Base-by-base conservation (phyloP, 805 yeast genomes). In the Saturnispora zaruensis region DNA sequence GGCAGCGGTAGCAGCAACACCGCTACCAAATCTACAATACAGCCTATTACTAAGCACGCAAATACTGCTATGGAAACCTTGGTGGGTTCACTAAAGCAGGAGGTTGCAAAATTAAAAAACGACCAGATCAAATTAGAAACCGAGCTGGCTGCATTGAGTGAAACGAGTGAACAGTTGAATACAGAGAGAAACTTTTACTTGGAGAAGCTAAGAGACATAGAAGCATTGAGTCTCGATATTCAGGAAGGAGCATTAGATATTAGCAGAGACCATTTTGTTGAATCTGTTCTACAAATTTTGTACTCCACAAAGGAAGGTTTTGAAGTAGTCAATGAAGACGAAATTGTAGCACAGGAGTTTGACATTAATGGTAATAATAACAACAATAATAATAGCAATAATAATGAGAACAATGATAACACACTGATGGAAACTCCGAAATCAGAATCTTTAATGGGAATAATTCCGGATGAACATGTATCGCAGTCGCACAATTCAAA, bases 131-230 rank as follows among this genome's bases (percentile, higher is more conserved):
- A 11, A 9, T 21, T 38, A 11, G 28, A 38, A 24, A 23, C 9
- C 16, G 33, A 26, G 18, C 16, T 45, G 5, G 25, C 36, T 34
- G 25, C 42, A 54, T 75, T 76, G 55, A 74, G 73, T 51, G 71
- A 76, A 21, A 78, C 82, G 13, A 76, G 82, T 20, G 85, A 81
- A 45, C 78, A 82, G 13, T 69, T 87, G 45, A 87, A 83, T 59
- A 77, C 85, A 1, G 97, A 93, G 64, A 78, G 98, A 54, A 85
- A 87, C 64, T 88, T 91, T 60, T 93, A 93, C 65, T 91, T 87
- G 68, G 82, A 84, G 60, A 93, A 91, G 67, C 71, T 93, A 48
- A 76, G 96, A 55, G 95, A 87, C 52, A 86, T 93, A 50, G 99
- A 93, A 66, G 79, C 87, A 25, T 67, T 90, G 44, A 77, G 84